These are phyloP conservation scores for Fusarium pseudocircinatum DNA, from an alignment of 2,329 filamentous ascomycete species.

Conservation along the genomic window DNA sequence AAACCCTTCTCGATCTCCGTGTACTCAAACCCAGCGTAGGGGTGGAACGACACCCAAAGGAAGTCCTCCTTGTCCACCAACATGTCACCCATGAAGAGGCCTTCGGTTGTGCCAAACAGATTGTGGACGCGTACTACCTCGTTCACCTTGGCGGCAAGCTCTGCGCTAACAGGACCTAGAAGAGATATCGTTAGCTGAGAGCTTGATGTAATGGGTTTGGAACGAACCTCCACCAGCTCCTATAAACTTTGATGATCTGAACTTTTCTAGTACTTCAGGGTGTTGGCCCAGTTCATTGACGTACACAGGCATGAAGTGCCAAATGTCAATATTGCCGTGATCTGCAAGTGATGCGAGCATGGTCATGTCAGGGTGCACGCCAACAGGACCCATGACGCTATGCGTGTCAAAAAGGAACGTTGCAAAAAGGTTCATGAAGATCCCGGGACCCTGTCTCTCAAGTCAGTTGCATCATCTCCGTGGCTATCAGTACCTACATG, in stretches of 20 bases:
- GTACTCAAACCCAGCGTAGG: background rate
- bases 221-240: background rate
- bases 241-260: background rate
- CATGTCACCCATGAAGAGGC: background rate
- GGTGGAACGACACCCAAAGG: background rate
- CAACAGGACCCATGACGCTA: background rate
- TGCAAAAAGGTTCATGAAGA: background rate
- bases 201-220: accelerated
- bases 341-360: background rate
- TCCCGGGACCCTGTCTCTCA: background rate
- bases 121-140: background rate
- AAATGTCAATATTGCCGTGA: background rate
- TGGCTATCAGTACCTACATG: background rate
- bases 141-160: background rate
- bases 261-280: background rate
- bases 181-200: background rate
- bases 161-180: background rate
- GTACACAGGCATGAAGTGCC: background rate
- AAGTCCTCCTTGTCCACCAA: background rate
- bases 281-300: background rate
- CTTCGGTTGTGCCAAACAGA: background rate
- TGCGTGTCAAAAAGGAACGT: background rate
- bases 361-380: background rate
- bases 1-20: background rate
- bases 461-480: background rate